Evolutionary conservation across 352 stramenopile genomes (phyloP).

Genomic region (Thraustochytrium sp.): DNA sequence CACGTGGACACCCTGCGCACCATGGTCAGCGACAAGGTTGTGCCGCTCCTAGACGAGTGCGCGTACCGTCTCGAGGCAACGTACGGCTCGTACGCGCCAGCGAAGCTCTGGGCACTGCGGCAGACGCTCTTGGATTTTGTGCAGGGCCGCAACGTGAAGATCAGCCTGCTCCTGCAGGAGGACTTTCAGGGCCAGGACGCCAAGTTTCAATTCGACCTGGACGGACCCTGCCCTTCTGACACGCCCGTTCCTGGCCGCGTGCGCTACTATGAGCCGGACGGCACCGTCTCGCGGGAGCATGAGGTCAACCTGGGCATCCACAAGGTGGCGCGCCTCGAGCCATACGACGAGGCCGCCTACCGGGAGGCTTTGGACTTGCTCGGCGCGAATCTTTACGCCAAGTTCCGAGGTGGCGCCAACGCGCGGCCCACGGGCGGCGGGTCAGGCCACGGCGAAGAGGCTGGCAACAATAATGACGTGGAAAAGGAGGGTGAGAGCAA

Average conservation of each 20-base stretch:
- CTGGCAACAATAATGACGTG: too few relatives aligned
- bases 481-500: conserved; percentile 29
- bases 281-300: not conserved
- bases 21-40: conserved; percentile 32
- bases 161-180: conserved; percentile 79
- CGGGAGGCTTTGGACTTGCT: not conserved
- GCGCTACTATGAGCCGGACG: conserved; percentile 52
- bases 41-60: conserved; percentile 26
- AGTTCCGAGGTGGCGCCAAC: not conserved
- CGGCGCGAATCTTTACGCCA: not conserved
- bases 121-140: conserved; percentile 78
- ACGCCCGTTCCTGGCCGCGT: conserved; percentile 64
- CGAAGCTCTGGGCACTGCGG: conserved; percentile 70
- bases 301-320: not conserved
- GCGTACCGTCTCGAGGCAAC: conserved; percentile 44
- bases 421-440: not conserved
- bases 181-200: conserved; percentile 72
- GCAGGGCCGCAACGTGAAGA: conserved; percentile 79
- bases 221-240: conserved; percentile 65
- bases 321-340: not conserved
- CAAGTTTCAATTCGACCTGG: conserved; percentile 66
- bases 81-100: conserved; percentile 62
- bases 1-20: conserved; percentile 47
- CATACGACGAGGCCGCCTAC: conserved; percentile 42
- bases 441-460: not conserved